Evolutionary conservation across 2,329 filamentous ascomycete species (phyloP).

Genomic region (Scedosporium boydii): DNA sequence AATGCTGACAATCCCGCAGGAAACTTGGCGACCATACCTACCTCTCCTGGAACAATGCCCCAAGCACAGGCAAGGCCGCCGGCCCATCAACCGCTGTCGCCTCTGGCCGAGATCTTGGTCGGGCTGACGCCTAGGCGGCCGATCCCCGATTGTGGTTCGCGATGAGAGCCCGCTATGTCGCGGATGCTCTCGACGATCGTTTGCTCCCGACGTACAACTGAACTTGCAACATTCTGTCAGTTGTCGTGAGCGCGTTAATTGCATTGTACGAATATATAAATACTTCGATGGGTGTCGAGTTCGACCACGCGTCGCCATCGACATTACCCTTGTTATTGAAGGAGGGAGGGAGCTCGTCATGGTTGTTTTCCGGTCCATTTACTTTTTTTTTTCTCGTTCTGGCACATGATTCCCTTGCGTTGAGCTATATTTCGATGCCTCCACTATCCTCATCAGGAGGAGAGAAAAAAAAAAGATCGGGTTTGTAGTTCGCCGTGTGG

Average conservation of each 20-base stretch:
- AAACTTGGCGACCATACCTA: slow-evolving; percentile 98
- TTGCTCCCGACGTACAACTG: neutral
- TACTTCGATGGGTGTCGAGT: neutral
- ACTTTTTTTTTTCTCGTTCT: neutral
- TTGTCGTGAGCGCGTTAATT: neutral
- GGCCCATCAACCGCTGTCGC: slow-evolving; percentile 34
- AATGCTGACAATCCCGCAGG: slow-evolving; percentile 32
- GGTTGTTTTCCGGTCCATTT: neutral
- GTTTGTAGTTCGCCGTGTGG: no score
- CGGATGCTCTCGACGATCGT: neutral
- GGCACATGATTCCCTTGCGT: neutral
- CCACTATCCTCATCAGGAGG: no score
- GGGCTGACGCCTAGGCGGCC: slow-evolving; percentile 27
- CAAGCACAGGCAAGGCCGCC: slow-evolving; percentile 30
- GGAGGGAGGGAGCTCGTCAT: neutral
- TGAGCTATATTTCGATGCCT: neutral
- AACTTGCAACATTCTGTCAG: neutral
- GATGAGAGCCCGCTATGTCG: neutral
- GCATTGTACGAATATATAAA: neutral
- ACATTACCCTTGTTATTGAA: neutral
- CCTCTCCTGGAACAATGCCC: slow-evolving; percentile 77
- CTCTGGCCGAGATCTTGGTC: slow-evolving; percentile 47
- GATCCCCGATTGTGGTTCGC: neutral
- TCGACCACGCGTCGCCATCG: neutral
- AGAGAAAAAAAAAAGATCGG: no score